Conservation (phyloP, 371 early-diverging fungal genomes). For the Fennellomyces sp. region DNA sequence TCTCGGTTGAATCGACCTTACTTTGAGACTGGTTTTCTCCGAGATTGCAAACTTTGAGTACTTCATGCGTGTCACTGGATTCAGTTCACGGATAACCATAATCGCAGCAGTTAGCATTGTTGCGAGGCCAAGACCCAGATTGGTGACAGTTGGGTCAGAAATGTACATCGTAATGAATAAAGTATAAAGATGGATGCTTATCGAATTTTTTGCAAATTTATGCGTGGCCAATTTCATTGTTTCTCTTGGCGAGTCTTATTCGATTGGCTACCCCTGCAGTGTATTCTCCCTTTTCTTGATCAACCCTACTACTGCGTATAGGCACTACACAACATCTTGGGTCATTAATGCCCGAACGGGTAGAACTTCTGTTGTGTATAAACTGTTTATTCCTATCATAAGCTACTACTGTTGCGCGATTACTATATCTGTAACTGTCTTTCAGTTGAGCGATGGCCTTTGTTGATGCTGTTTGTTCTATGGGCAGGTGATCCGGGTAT, state of each 20-base stretch:
- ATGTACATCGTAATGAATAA: conserved; percentile 18
- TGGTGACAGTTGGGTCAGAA: conserved; percentile 11
- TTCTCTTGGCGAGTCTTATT: no score
- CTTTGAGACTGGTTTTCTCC: not conserved
- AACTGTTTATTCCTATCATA: no score
- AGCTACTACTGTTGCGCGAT: no score
- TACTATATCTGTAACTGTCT: not conserved
- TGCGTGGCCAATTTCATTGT: no score
- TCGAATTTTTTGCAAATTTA: no score
- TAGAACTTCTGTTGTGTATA: no score
- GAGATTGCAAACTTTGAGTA: conserved; percentile 41
- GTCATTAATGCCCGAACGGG: no score
- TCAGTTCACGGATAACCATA: conserved; percentile 20
- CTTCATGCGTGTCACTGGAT: conserved; percentile 26
- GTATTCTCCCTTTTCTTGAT: no score
- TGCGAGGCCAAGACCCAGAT: not conserved
- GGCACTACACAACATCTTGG: no score
- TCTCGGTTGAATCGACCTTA: not conserved
- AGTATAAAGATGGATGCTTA: conserved; percentile 5
- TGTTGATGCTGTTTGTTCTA: not conserved
- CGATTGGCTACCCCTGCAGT: no score
- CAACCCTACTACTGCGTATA: no score
- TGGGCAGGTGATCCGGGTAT: conserved; percentile 8
- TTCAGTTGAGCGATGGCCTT: not conserved
- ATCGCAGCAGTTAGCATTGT: not conserved